Base-by-base conservation (phyloP, 768 basidiomycete species). In the Suillus hirtellus region DNA sequence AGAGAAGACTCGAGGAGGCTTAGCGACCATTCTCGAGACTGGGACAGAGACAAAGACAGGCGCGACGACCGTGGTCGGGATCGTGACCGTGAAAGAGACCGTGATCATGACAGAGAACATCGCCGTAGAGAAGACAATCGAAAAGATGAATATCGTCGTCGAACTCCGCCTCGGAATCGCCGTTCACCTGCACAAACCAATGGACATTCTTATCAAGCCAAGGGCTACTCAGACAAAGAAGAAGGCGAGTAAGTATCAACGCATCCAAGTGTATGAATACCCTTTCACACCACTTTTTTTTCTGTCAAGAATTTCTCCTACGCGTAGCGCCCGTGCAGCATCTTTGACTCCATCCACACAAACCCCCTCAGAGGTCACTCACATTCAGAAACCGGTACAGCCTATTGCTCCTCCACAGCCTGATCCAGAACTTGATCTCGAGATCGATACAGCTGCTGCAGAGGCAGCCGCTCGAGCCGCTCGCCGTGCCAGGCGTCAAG, bases 191-290 rank as follows among this genome's bases (percentile, higher is more conserved):
- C 63, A 34, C 38, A 50, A 54, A 52, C 68, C 24, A 70, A 74
- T 50, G 72, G 77, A 40, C 69, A 64, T 60, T 67, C 50, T 47
- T 47, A 44, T 12, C 71, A 63, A 8, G 64, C 64, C 5, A 72
- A 64, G 55, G 67, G 74, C 14, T 83, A 84, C 60, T 84, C 86
- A 14, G 92, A 93, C 67, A 89, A 77, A 73, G 92, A 95, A 79
- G 95, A 96, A 82, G 94, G 92, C 82, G 95, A 96, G 93, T 96
- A 78, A 90, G 95, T 95, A 44, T 50, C 11, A 27, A 54, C 59
- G 43, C 9, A 52, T 60, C 60, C 42, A 27, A 21, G 15, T 60
- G 44, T 27, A 61, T 12, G 35, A 31, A n/a, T 19, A 14, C 15
- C 56, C 40, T 59, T 60, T 69, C 47, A 76, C 52, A 34, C 4